These are phyloP conservation scores for Colletotrichum coccodes DNA, from an alignment of 2,329 filamentous ascomycete genomes.

Conservation along the genomic window DNA sequence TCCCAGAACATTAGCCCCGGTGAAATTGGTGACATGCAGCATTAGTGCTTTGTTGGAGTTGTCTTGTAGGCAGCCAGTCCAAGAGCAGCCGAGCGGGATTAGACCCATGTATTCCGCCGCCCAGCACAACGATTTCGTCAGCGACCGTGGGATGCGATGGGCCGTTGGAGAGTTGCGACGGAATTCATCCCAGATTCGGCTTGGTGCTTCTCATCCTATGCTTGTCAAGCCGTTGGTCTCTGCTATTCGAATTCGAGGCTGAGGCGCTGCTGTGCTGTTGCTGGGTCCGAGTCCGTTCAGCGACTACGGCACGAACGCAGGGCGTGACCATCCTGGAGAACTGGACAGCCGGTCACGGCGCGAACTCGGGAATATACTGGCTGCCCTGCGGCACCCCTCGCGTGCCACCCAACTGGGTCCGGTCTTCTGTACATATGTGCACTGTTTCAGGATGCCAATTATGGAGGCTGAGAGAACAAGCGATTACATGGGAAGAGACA, in stretches of 20 bases:
- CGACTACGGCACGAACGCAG: neutral
- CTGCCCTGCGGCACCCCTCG: constrained; percentile 9
- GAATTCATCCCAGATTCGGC: constrained; percentile 29
- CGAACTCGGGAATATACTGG: constrained; percentile 2
- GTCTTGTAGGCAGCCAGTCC: constrained; percentile 14
- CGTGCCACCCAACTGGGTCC: constrained; percentile 9
- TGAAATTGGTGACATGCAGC: constrained; percentile 32
- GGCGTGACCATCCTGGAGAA: neutral
- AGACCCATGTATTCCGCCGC: constrained; percentile 22
- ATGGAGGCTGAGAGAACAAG: constrained; percentile 9
- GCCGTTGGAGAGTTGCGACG: constrained; percentile 26
- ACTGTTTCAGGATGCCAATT: neutral
- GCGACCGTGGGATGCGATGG: constrained; percentile 15
- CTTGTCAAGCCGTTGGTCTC: constrained; percentile 11
- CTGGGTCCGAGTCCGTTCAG: neutral
- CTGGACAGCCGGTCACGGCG: neutral
- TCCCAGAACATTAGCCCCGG: constrained; percentile 26
- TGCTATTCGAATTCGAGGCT: neutral
- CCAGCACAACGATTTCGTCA: constrained; percentile 26
- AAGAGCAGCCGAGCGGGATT: constrained; percentile 28
- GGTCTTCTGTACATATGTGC: neutral
- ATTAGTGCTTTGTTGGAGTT: constrained; percentile 26
- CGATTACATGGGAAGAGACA: neutral
- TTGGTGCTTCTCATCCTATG: constrained; percentile 25
- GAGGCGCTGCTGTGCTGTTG: neutral